Conservation (phyloP, 1,139 yeast species). For the Kodamaea arcana region DNA sequence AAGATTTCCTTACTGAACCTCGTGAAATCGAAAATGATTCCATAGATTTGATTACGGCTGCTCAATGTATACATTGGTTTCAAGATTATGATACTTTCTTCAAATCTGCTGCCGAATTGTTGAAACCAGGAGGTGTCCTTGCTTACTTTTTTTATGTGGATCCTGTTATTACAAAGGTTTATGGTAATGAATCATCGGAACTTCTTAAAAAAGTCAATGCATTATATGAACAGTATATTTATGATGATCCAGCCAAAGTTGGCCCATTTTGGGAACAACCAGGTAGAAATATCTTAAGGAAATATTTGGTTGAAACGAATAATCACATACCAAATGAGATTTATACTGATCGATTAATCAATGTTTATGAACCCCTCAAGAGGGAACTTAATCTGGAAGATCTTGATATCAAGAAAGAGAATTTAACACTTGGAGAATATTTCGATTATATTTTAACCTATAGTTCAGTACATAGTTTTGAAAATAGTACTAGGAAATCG, state of each 20-base stretch:
- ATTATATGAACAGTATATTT: slow-evolving; percentile 30
- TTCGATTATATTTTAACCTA: slow-evolving; percentile 33
- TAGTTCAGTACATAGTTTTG: slow-evolving; percentile 36
- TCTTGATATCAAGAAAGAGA: slow-evolving; percentile 22
- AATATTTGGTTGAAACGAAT: slow-evolving; percentile 28
- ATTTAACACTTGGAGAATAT: slow-evolving; percentile 22
- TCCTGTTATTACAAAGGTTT: slow-evolving; percentile 33
- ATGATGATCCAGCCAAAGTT: slow-evolving; percentile 30
- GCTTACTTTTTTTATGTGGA: slow-evolving; percentile 46
- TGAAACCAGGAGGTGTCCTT: slow-evolving; percentile 36
- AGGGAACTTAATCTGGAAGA: slow-evolving; percentile 13
- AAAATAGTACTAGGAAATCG: slow-evolving; percentile 25
- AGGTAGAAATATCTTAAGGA: slow-evolving; percentile 33
- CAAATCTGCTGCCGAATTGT: slow-evolving; percentile 23
- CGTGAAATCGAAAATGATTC: slow-evolving; percentile 17
- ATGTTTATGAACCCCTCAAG: slow-evolving; percentile 20
- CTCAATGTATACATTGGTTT: slow-evolving; percentile 48
- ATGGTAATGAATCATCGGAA: slow-evolving; percentile 18
- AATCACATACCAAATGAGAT: slow-evolving; percentile 27
- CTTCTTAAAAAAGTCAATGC: slow-evolving; percentile 21
- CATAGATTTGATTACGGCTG: slow-evolving; percentile 41
- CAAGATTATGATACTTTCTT: slow-evolving; percentile 34
- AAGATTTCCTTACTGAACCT: slow-evolving; percentile 22
- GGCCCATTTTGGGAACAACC: slow-evolving; percentile 49
- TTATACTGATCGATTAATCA: slow-evolving; percentile 25